A percentile compares a stretch with the other conserved stretches of the same genome.
Conservation (phyloP, 2,329 filamentous ascomycete species). For the Thelonectria olida region DNA sequence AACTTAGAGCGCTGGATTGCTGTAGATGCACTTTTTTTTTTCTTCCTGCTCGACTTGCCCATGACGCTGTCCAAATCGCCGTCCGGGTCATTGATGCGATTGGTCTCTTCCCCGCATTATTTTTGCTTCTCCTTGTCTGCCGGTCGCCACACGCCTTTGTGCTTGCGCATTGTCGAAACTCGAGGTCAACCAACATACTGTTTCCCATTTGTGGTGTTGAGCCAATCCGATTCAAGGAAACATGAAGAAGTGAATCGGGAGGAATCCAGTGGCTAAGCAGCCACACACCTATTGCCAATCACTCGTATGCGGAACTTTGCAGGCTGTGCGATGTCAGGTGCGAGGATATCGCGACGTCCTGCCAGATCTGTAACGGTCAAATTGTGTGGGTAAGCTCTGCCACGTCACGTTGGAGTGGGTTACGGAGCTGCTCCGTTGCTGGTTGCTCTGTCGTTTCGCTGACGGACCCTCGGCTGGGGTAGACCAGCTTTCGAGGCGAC, state of each 20-base stretch:
- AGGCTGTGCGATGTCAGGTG: constrained; percentile 20
- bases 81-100: constrained; percentile 30
- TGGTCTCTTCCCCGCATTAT: constrained; percentile 36
- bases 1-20: no score
- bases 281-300: not conserved
- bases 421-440: constrained; percentile 5
- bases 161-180: not conserved
- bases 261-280: not conserved
- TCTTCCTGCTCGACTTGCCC: constrained; percentile 1
- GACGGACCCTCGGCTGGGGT: constrained; percentile 20
- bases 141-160: not conserved
- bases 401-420: constrained; percentile 33
- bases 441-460: constrained; percentile 10
- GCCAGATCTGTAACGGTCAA: constrained; percentile 27
- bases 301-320: not conserved
- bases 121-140: constrained; percentile 19
- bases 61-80: constrained; percentile 38
- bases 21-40: constrained; percentile 23
- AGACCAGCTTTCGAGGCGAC: constrained; percentile 24
- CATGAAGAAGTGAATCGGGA: not conserved
- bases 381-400: constrained; percentile 22
- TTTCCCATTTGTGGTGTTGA: not conserved
- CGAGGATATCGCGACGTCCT: constrained; percentile 26
- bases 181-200: not conserved
- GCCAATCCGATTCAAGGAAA: not conserved